Base-by-base conservation (phyloP, 2,329 filamentous ascomycete species). In the Clarireedia monteithiana region DNA sequence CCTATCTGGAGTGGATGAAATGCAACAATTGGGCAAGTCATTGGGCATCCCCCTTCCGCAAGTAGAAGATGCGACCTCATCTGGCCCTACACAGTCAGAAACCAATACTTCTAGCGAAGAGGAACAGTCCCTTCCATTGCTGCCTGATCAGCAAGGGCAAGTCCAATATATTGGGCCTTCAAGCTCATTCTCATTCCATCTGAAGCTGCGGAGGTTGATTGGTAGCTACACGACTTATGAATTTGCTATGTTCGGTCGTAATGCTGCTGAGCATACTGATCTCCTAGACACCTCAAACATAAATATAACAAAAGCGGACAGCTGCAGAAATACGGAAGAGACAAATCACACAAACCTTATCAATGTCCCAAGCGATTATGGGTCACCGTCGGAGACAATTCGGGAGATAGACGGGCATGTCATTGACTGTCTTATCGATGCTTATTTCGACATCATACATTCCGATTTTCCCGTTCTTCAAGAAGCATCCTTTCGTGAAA, bases 151-250 rank as follows among this genome's bases (percentile, higher is more conserved):
- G 61, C 73, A 74, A 55, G 72, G 72, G 6, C 72, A 74, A 62
- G 70, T 68, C 39, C 73, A 75, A 61, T 75, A 73, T 61, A 74
- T 75, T 58, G 73, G 73, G 1, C 72, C 70, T 1, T 67, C 68
- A 42, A 74, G 72, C 64, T 73, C 71, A 40, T 73, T 73, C 53
- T 65, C 69, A 3, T 74, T 75, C 60, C 71, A 74, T 56, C 60
- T 74, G 39, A 71, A 71, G 60, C 65, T 75, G 49, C 69, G 72
- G 20, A 63, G 67, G 2, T 64, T 75, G 17, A 68, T 74, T 15
- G 70, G 71, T 15, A 62, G 62, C 26, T 65, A 65, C 34, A 53
- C 65, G 10, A 59, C 64, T 48, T 67, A 64, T 59, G 69, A 71
- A 39, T 73, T n/a, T 14, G 15, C 12, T 10, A 23, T 27, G 20